Percentiles rank a stretch among this genome's conserved stretches.
Conservation (phyloP, 305 asterid species). For the Solanum aculeatissimum region DNA sequence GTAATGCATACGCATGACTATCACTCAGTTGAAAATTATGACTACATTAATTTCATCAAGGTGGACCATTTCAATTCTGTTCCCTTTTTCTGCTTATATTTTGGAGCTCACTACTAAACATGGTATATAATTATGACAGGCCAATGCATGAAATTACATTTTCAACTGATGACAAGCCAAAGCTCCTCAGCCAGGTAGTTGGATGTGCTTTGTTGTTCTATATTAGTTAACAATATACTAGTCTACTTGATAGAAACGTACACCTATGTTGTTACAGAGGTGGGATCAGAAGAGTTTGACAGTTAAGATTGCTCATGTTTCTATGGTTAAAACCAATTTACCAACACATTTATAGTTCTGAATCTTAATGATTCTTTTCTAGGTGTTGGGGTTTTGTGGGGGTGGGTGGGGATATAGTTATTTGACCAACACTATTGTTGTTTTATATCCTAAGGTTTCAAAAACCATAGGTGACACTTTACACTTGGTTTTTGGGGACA, state of each 20-base stretch:
- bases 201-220: neutral
- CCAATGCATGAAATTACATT: slow-evolving; percentile 83
- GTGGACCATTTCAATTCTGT: neutral
- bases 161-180: slow-evolving; percentile 87
- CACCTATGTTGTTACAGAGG: neutral
- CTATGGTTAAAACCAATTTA: neutral
- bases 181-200: slow-evolving; percentile 57
- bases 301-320: neutral
- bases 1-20: neutral
- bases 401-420: neutral
- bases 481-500: neutral
- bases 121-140: neutral
- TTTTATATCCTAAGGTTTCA: neutral
- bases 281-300: neutral
- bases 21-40: neutral
- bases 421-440: neutral
- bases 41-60: neutral
- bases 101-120: neutral
- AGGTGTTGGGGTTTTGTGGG: neutral
- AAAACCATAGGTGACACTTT: neutral
- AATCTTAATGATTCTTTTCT: neutral
- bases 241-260: neutral
- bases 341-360: neutral
- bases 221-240: neutral
- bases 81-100: neutral